Base-by-base conservation (phyloP, 441 rosid species). In the Sinapis alba region DNA sequence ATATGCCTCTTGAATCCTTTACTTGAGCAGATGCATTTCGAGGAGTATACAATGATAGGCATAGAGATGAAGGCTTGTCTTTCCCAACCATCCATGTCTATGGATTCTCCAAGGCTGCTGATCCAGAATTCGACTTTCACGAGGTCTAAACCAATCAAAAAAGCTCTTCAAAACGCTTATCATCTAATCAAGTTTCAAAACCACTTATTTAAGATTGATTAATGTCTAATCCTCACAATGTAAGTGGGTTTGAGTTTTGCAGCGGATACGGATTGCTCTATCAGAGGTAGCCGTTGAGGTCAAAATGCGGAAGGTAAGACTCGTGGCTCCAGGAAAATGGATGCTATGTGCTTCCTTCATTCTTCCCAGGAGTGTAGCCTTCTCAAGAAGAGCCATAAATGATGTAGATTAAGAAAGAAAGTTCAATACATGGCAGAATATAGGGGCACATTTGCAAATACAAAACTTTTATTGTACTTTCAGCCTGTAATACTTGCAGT, bases 321-420 rank as follows among this genome's bases (percentile, higher is more conserved):
- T 82, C 0, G 99, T 92, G 67, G 94, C 99, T 23, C 99, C 98
- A 0, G 94, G 98, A 50, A 94, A 94, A 86, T 89, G 94, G 90
- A 92, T 94, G 99, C 57, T 90, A 15, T 84, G 94, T 80, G 98
- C 96, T 15, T 89, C 91, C 56, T 94, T 65, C 67, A 75, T 83
- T 47, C 94, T 94, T 27, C 97, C 99, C 6, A 78, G 60, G 78
- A 90, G 84, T 68, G 91, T 89, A 79, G 96, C 97, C 53, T 89
- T 82, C 78, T 84, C 90, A 50, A 79, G 74, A 58, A 38, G 68
- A 23, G 67, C 80, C 62, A 73, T 83, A 69, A 79, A 66, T 47
- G 28, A 38, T 58, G 73, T 54, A 60, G 69, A 67, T 50, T 58
- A 38, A 57, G 54, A 66, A 13, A 23, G 18, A 21, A 57, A 61